Evolutionary conservation across 371 early-diverging fungal genomes (phyloP).

Genomic region (Encephalitozoon intestinalis): DNA sequence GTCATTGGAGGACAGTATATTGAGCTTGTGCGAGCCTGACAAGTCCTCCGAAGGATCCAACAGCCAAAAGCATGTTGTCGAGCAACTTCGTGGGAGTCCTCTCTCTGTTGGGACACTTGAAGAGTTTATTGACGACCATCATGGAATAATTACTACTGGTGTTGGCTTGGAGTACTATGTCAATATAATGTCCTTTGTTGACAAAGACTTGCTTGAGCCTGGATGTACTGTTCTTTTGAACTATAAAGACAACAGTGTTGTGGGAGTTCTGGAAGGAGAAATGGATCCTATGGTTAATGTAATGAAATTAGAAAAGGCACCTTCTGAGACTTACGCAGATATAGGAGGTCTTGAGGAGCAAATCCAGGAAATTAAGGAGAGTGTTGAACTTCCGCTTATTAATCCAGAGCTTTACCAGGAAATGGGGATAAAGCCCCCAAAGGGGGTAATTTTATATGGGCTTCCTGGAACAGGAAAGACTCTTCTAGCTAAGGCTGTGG

Average conservation of each 20-base stretch:
- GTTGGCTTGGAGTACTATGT: constrained; percentile 89
- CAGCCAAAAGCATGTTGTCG: constrained; percentile 72
- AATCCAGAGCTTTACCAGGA: constrained; percentile 98
- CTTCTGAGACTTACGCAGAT: constrained; percentile 94
- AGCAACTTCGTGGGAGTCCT: constrained; percentile 95
- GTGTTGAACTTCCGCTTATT: constrained; percentile 95
- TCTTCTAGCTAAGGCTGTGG: constrained; percentile 96
- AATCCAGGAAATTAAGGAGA: constrained; percentile 99
- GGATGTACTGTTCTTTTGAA: constrained; percentile 61
- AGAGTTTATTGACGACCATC: constrained; percentile 99
- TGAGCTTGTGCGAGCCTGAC: constrained; percentile 42
- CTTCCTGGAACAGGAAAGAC: constrained; percentile 98
- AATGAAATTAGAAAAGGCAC: constrained; percentile 99
- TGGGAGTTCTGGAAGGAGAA: constrained; percentile 90
- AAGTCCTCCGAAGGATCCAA: constrained; percentile 35
- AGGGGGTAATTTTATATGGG: constrained; percentile 98
- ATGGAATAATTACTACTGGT: constrained; percentile 90
- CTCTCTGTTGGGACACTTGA: constrained; percentile 94
- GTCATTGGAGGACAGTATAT: constrained; percentile 54
- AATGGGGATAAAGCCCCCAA: constrained; percentile 98
- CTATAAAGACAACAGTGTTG: constrained; percentile 65
- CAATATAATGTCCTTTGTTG: constrained; percentile 61
- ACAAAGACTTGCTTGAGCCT: constrained; percentile 62
- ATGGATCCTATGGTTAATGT: constrained; percentile 96
- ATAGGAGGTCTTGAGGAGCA: constrained; percentile 96